phyloP scores from a whole-genome alignment of 2,329 filamentous ascomycete species.

The Aspergillus udagawae region DNA sequence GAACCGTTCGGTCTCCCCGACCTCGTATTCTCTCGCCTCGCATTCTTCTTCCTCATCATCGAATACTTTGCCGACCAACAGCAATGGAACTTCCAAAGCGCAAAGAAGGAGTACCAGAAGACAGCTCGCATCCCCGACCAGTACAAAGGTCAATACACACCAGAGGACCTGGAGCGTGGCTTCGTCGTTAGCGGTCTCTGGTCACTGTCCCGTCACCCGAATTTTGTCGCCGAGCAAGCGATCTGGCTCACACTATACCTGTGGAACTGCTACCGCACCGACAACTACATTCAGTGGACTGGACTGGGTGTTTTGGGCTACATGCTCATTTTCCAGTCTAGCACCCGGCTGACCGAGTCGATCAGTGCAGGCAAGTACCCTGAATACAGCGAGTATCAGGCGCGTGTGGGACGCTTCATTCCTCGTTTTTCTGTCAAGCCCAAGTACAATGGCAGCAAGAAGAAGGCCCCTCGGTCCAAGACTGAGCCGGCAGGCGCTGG shows the following conservation, averaged over 20 bases:
- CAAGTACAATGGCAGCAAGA: constrained; percentile 23
- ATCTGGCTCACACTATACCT: constrained; percentile 87
- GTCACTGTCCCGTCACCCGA: constrained; percentile 86
- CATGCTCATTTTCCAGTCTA: constrained; percentile 80
- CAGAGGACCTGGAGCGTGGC: constrained; percentile 80
- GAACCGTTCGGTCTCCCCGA: constrained; percentile 58
- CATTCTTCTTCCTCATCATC: constrained; percentile 57
- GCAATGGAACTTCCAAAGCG: constrained; percentile 84
- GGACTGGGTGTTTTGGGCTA: constrained; percentile 65
- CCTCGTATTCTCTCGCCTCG: constrained; percentile 50
- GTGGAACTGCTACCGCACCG: constrained; percentile 75
- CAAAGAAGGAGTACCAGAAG: constrained; percentile 71
- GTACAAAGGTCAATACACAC: constrained; percentile 51
- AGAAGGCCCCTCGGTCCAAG: constrained; percentile 11
- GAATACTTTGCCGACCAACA: constrained; percentile 85
- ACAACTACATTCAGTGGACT: constrained; percentile 73
- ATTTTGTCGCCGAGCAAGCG: constrained; percentile 87
- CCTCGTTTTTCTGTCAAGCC: constrained; percentile 49
- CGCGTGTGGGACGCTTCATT: constrained; percentile 76
- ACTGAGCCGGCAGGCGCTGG: constrained; percentile 9
- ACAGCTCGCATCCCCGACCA: constrained; percentile 64
- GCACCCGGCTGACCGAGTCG: constrained; percentile 79
- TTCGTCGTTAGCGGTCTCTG: constrained; percentile 83
- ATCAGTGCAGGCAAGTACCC: constrained; percentile 80
- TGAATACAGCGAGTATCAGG: constrained; percentile 82